These are phyloP conservation scores for Astragalus glycyphyllos DNA, from an alignment of 306 rosid species.

Conservation along the genomic window DNA sequence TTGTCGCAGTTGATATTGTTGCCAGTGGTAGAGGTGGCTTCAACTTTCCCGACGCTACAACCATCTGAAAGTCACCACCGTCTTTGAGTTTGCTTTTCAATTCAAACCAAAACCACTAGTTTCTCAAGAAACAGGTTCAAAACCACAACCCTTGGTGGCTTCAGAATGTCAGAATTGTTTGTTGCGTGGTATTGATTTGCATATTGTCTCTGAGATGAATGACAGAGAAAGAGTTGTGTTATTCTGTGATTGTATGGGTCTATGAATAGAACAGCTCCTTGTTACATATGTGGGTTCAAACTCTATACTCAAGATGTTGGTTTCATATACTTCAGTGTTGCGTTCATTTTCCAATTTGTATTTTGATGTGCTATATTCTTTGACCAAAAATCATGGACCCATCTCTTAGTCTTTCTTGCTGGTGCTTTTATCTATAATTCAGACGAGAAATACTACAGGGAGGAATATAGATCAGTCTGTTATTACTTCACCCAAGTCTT, in stretches of 20 bases:
- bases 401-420: conserved; percentile 1
- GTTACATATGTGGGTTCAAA: conserved; percentile 25
- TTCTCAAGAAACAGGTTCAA: background rate
- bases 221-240: background rate
- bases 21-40: conserved; percentile 59
- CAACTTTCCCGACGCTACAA: conserved; percentile 52
- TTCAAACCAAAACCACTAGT: conserved; percentile 9
- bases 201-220: conserved; percentile 15
- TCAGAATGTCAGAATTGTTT: conserved; percentile 19
- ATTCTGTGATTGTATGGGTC: background rate
- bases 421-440: conserved; percentile 18
- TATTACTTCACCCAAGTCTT: conserved; percentile 7
- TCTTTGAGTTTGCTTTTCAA: conserved; percentile 55
- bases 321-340: conserved; percentile 19
- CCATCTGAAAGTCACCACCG: conserved; percentile 64
- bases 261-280: background rate
- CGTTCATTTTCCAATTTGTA: conserved; percentile 19
- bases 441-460: background rate
- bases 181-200: conserved; percentile 7
- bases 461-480: background rate
- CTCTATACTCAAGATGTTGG: background rate
- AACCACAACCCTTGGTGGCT: conserved; percentile 18
- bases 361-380: conserved; percentile 14
- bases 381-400: conserved; percentile 23
- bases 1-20: conserved; percentile 65